Evolutionary conservation across 2,329 filamentous ascomycete species (phyloP), one percentile per base, ranked within the genome.

Genomic region (Colletotrichum plurivorum): DNA sequence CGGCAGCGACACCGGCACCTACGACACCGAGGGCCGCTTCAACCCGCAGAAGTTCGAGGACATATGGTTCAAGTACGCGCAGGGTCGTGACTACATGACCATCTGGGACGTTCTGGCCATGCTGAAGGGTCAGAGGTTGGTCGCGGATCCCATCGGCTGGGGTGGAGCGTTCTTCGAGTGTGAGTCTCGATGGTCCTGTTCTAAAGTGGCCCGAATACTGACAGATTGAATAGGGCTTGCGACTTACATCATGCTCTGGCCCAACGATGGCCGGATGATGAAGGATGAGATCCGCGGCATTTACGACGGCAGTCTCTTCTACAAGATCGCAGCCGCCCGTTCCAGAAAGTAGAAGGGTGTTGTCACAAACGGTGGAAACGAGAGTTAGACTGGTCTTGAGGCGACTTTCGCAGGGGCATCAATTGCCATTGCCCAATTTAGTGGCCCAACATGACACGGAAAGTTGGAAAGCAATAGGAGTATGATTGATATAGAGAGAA

Each of bases 201-300:
- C 6, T 6, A 41, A 1, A 13, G 9, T 3, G 5, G 22, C 15
- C 2, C 25, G 10, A 12, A 0, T 2, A 43, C 72, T 18, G n/a
- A 70, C 5, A 6, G 13, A 2, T 2, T 58, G 2, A 41, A 18
- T 12, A 75, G 75, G 75, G 72, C 10, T 72, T 16, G 64, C 70
- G 0, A 84, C 84, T 0, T 88, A 85, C 65, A 73, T 89, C 16
- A 78, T 90, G 52, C 77, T 89, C 1, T 75, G 74, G 84, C 87
- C 88, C 0, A 81, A 83, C 48, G 86, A 90, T 73, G 88, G 88
- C 0, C 79, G 80, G 58, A 83, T 90, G 77, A 81, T 77, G 73
- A 90, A 90, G 76, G 87, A 90, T 53, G 88, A 90, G 9, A 68
- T 76, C 8, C 72, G 74, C 0, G 67, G 68, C 3, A 31, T 76